Evolutionary conservation across 2,329 filamentous ascomycete genomes (phyloP), one percentile per base, ranked within the genome.

Genomic region (Lecanoromycetidae sp.): DNA sequence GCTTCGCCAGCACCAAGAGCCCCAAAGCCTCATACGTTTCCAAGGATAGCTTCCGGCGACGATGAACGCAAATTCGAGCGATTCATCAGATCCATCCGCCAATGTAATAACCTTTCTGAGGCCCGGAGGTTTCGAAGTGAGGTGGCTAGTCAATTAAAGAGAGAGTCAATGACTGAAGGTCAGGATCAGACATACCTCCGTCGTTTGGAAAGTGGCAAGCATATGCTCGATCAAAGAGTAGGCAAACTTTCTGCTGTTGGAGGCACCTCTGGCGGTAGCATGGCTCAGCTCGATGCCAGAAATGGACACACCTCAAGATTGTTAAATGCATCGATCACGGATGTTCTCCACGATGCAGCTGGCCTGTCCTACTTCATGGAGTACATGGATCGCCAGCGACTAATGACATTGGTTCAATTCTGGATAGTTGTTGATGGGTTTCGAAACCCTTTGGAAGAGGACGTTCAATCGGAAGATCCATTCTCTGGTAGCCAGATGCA

Each of bases 301-400:
- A 60, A 59, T 25, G 60, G 60, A 29, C 60, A 57, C 43, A 54
- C 74, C n/a, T 82, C 83, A 2, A 75, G 74, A 36, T 69, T 88
- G 32, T 81, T 87, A 54, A 83, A 84, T 56, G 82, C 82, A 6
- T 80, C 84, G 1, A 70, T 96, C 2, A 77, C 81, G 10, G 87
- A 96, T 54, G 73, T 98, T n/a, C 72, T 98, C 49, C 83, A 88
- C 55, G 87, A 93, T 63, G 78, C 91, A 2, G 84, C 90, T 1
- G 90, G 87, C 0, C 71, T 98, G 7, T 96, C 91, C 2, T 98
- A 94, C 61, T 96, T 98, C 67, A 98, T 98, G 91, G 91, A 98
- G 61, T 96, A 87, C 59, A 98, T 98, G 91, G 91, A 98, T 61
- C 80, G 91, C 34, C 84, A 88, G 60, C 75, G 76, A 13, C 71